phyloP scores from a whole-genome alignment of 2,329 filamentous ascomycete genomes.

The Neonectria magnoliae region DNA sequence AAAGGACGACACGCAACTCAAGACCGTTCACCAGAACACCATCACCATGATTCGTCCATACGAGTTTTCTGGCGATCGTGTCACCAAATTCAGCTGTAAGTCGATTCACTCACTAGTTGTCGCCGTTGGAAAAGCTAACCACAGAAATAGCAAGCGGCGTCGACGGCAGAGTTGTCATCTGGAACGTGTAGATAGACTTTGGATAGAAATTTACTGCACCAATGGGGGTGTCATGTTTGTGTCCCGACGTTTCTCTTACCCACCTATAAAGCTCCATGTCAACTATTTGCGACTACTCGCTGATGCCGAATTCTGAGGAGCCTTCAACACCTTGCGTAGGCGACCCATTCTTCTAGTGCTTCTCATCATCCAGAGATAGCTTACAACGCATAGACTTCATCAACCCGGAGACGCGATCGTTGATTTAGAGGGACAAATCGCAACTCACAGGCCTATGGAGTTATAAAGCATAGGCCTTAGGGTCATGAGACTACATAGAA shows the following conservation, averaged over 20 bases:
- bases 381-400: background rate
- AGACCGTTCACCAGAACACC: constrained; percentile 96
- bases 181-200: constrained; percentile 65
- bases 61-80: constrained; percentile 69
- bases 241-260: background rate
- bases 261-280: background rate
- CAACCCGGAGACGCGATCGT: background rate
- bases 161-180: constrained; percentile 84
- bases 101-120: constrained; percentile 37
- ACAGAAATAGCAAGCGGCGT: constrained; percentile 75
- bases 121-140: constrained; percentile 43
- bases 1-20: constrained; percentile 92
- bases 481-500: background rate
- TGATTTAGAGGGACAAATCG: background rate
- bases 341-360: no score
- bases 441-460: background rate
- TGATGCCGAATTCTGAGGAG: background rate
- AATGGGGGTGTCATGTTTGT: background rate
- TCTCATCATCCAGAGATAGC: background rate
- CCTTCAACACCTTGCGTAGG: no score
- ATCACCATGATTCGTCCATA: constrained; percentile 86
- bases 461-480: background rate
- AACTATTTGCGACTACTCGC: no score
- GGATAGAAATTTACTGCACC: constrained; percentile 12
- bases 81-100: constrained; percentile 89